Evolutionary conservation across 768 basidiomycete species (phyloP), one percentile per base, ranked within the genome.

Genomic region (Gyrodon lividus): DNA sequence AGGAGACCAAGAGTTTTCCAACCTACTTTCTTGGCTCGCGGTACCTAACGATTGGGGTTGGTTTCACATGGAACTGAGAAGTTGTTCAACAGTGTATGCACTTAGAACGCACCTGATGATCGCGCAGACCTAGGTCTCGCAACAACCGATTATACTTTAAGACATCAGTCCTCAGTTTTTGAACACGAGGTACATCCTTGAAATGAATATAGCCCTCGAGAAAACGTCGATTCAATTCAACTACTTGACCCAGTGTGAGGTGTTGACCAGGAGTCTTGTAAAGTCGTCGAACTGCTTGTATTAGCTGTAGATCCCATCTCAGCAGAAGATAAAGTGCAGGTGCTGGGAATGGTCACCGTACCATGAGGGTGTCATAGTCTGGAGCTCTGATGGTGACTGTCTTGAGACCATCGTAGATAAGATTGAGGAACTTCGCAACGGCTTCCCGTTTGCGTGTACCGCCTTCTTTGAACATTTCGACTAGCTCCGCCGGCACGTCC

Each of bases 361-460:
- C 97, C 93, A 98, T 97, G 44, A 99, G 77, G 2, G 96, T 98
- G 59, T 99, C 97, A 67, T 92, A 98, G 67, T 99, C 97, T 2
- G 96, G 94, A 16, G 94, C 92, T 51, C 95, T 78, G 48, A 98
- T 81, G 0, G 97, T 99, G 35, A 99, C 97, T 0, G 94, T 95
- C 74, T 98, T 95, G 59, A 99, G 73, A 20, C 82, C 89, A 61
- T 98, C 90, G 61, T 96, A 97, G 46, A 97, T 86, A 50, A 97
- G 73, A 58, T 98, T 88, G 56, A 99, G 75, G 58, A 98, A 82
- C 62, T 89, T 89, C 16, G 84, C 78, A 43, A 94, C 92, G 1
- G 97, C 96, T 60, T 95, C 89, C 52, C 93, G 76, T 72, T 98
- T 99, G 61, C 86, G 79, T 14, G 75, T 65, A 5, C 97, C 97